Evolutionary conservation across 192 early-diverging fungal genomes (phyloP).

Genomic region (Podila verticillata): DNA sequence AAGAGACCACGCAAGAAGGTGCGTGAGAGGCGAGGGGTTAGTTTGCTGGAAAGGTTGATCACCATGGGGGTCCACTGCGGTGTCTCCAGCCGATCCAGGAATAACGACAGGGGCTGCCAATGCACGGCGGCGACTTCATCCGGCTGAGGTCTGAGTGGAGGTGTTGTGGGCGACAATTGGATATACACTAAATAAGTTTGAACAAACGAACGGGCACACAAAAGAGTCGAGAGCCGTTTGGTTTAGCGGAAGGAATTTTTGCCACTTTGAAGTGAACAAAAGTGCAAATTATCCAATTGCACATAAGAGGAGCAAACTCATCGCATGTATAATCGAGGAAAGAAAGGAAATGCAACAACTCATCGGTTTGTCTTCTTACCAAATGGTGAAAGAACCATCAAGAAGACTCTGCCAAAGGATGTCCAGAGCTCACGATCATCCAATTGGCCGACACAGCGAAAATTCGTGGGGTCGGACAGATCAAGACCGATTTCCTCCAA

Average conservation of each 20-base stretch:
- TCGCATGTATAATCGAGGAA: background rate
- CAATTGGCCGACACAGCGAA: conserved; percentile 47
- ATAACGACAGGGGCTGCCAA: conserved; percentile 51
- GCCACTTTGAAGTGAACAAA: conserved; percentile 4
- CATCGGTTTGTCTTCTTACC: conserved; percentile 21
- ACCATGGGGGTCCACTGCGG: conserved; percentile 53
- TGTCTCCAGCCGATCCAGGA: conserved; percentile 46
- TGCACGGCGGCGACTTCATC: conserved; percentile 55
- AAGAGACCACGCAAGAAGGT: conserved; percentile 48
- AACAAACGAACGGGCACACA: conserved; percentile 8
- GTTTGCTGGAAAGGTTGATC: conserved; percentile 52
- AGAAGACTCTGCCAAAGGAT: conserved; percentile 53
- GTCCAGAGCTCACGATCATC: conserved; percentile 59
- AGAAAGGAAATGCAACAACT: background rate
- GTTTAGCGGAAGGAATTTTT: background rate
- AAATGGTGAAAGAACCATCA: conserved; percentile 58
- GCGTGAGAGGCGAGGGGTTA: conserved; percentile 47
- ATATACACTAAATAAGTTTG: conserved; percentile 50
- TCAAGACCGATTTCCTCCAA: conserved; percentile 54
- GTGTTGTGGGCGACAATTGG: conserved; percentile 49
- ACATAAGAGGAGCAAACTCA: too few species aligned
- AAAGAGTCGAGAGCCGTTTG: too few species aligned
- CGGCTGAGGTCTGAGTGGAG: conserved; percentile 50
- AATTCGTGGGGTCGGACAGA: conserved; percentile 46
- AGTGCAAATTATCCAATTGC: too few species aligned